Evolutionary conservation across 768 basidiomycete species (phyloP).

Genomic region (Trametes maxima): DNA sequence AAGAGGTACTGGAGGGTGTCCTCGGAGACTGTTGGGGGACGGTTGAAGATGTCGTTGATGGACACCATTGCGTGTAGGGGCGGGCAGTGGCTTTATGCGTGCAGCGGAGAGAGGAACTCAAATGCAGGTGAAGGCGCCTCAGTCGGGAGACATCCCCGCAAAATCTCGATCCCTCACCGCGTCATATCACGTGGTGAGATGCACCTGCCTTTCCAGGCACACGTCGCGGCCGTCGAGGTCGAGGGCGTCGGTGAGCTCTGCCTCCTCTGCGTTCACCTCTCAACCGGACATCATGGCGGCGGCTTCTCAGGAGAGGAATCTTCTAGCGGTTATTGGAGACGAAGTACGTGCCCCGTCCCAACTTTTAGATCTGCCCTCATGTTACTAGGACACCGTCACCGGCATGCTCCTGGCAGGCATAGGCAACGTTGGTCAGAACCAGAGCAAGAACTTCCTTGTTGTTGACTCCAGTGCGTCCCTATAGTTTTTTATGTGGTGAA

Average conservation of each 20-base stretch:
- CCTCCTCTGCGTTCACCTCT: background rate
- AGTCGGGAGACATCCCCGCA: background rate
- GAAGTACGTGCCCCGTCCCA: slow-evolving; percentile 58
- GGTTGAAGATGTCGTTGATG: slow-evolving; percentile 62
- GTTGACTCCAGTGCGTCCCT: slow-evolving; percentile 82
- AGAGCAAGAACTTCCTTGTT: slow-evolving; percentile 97
- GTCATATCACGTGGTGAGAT: slow-evolving; percentile 22
- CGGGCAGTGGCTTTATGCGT: background rate
- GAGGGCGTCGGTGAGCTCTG: slow-evolving; percentile 4
- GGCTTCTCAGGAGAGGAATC: slow-evolving; percentile 69
- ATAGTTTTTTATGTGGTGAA: background rate
- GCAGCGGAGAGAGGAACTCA: background rate
- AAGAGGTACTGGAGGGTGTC: slow-evolving; percentile 82
- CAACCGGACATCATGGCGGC: slow-evolving; percentile 42
- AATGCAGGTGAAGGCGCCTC: background rate
- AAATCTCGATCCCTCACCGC: slow-evolving; percentile 19
- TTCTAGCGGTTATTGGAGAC: slow-evolving; percentile 96
- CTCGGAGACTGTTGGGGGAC: slow-evolving; percentile 77
- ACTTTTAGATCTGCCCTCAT: slow-evolving; percentile 2
- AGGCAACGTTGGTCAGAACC: slow-evolving; percentile 85
- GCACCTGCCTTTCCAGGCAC: slow-evolving; percentile 15
- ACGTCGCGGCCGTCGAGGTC: background rate
- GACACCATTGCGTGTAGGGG: slow-evolving; percentile 8
- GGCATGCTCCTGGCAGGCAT: slow-evolving; percentile 94
- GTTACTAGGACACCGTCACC: slow-evolving; percentile 88